Evolutionary conservation across 768 basidiomycete genomes (phyloP), one percentile per base, ranked within the genome.

Genomic region (Boletus barrowsii): DNA sequence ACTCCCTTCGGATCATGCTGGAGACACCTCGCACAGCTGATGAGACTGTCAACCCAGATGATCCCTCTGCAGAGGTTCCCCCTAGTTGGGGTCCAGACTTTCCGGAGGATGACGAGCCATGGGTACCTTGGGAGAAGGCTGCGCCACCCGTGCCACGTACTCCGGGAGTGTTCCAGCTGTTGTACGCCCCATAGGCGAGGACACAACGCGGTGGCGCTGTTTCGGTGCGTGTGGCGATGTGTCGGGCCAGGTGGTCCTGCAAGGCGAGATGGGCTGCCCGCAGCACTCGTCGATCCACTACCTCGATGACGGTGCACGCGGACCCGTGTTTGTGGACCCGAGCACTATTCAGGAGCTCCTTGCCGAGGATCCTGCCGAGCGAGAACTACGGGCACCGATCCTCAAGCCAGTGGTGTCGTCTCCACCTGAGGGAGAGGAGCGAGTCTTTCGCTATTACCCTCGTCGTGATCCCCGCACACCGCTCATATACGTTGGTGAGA

Each of bases 401-500:
- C 55, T 55, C 2, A 42, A 49, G 0, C 55, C 63, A 0, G 51
- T 42, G 11, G 5, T 53, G 9, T 52, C 51, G 20, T 57, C 51
- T 24, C 44, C 51, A 9, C 47, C 41, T 4, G 15, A 57, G 24
- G 67, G 65, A 49, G 65, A 62, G 20, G 62, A 60, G 26, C 46
- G 26, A 18, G 22, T 49, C 11, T 10, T 11, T 30, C 45, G 64
- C 20, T 68, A 69, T 51, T 32, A 49, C 47, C 1, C 0, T 20
- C 2, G 1, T 42, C 5, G 0, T 9, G 1, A 30, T 3, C 22
- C 10, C 14, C n/a, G 5, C 8, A n/a, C 2, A 6, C 26, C 1
- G 5, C 29, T 1, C n/a, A 55, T 68, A 15, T 67, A 59, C 11
- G 65, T 67, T 8, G 62, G 62, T 2, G 55, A 60, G 7, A 67